These are phyloP conservation scores for Helicostylum pulchrum DNA, from an alignment of 192 early-diverging fungal genomes.

Conservation along the genomic window DNA sequence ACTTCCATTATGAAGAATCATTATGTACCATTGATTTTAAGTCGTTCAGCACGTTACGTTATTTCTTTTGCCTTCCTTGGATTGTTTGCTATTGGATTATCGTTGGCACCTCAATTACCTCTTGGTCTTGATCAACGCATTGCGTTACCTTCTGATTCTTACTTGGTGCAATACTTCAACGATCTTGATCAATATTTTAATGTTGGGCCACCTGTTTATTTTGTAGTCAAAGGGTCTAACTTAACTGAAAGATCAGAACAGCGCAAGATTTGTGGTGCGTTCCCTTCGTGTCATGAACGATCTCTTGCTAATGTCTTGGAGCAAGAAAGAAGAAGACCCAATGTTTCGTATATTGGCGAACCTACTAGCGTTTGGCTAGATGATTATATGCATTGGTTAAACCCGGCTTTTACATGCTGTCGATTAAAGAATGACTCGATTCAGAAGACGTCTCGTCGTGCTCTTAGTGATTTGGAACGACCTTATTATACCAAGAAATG, in stretches of 20 bases:
- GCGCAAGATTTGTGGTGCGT: slow-evolving; percentile 55
- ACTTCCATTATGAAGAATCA: slow-evolving; percentile 45
- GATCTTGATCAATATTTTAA: slow-evolving; percentile 57
- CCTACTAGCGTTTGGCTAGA: slow-evolving; percentile 63
- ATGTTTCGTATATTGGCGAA: slow-evolving; percentile 58
- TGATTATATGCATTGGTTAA: slow-evolving; percentile 65
- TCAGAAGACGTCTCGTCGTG: not conserved
- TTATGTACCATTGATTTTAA: slow-evolving; percentile 53
- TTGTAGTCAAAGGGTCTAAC: slow-evolving; percentile 52
- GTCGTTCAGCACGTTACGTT: slow-evolving; percentile 38
- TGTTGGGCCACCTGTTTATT: slow-evolving; percentile 65
- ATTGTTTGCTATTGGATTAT: slow-evolving; percentile 44
- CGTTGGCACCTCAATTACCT: slow-evolving; percentile 46
- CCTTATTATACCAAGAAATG: not conserved
- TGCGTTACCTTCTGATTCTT: slow-evolving; percentile 61
- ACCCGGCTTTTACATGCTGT: slow-evolving; percentile 58
- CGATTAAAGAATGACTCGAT: slow-evolving; percentile 37
- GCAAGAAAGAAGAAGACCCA: slow-evolving; percentile 59
- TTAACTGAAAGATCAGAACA: slow-evolving; percentile 45
- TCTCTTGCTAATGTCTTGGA: slow-evolving; percentile 61
- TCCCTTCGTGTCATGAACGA: slow-evolving; percentile 46
- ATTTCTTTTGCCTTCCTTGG: slow-evolving; percentile 50
- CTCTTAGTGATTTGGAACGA: slow-evolving; percentile 1
- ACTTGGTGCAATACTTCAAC: slow-evolving; percentile 63
- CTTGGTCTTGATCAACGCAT: slow-evolving; percentile 62